Evolutionary conservation across 345 rosid genomes (phyloP).

Genomic region (Viola odorata): DNA sequence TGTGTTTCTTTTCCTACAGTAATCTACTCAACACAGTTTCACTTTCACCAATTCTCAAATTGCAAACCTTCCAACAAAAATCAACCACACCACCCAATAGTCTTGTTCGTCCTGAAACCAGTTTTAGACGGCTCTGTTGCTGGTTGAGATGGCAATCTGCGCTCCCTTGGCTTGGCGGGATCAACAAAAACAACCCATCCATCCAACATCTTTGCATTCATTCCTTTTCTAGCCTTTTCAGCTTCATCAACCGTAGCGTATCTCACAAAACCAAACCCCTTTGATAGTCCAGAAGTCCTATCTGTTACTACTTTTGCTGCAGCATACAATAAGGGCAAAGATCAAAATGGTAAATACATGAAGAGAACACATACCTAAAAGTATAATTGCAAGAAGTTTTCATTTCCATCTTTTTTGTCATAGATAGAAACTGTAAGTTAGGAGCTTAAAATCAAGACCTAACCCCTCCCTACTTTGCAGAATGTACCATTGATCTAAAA

Average conservation of each 20-base stretch:
- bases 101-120: constrained; percentile 71
- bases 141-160: constrained; percentile 35
- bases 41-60: no score
- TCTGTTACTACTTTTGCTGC: constrained; percentile 68
- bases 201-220: constrained; percentile 85
- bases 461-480: no score
- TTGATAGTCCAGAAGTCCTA: constrained; percentile 64
- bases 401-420: no score
- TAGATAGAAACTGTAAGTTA: no score
- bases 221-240: constrained; percentile 71
- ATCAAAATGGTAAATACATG: no score
- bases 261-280: constrained; percentile 77
- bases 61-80: neutral
- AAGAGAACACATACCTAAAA: no score
- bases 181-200: constrained; percentile 98
- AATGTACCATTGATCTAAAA: no score
- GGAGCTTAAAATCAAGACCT: no score
- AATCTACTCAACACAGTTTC: no score
- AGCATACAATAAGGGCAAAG: neutral
- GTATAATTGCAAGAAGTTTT: no score
- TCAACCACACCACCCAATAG: constrained; percentile 78
- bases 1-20: no score
- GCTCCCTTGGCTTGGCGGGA: constrained; percentile 76
- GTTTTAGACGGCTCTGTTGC: constrained; percentile 34
- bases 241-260: constrained; percentile 73